Evolutionary conservation across 192 early-diverging fungal species (phyloP).

Genomic region (Powellomyces hirtus): DNA sequence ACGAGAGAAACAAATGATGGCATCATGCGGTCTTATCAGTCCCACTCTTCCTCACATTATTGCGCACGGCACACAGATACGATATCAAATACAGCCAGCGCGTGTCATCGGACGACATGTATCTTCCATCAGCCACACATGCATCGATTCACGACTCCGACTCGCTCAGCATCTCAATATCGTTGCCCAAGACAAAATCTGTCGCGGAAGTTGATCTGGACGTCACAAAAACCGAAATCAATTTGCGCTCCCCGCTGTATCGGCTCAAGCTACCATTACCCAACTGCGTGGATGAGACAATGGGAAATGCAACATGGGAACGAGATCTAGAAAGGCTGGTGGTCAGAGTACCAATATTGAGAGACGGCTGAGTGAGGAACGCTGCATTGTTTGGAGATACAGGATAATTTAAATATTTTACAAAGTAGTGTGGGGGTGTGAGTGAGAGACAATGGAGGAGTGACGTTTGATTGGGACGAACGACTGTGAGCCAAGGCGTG

Average conservation of each 20-base stretch:
- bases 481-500: too few relatives aligned
- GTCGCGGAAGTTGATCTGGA: conserved; percentile 9
- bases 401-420: too few relatives aligned
- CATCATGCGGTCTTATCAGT: background rate
- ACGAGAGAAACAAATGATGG: background rate
- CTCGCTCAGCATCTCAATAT: background rate
- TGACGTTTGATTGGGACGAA: too few relatives aligned
- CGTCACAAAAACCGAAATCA: background rate
- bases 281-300: background rate
- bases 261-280: conserved; percentile 11
- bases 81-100: conserved; percentile 5
- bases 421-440: too few relatives aligned
- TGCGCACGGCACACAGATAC: background rate
- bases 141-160: conserved; percentile 13
- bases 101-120: conserved; percentile 8
- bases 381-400: too few relatives aligned
- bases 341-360: conserved; percentile 7
- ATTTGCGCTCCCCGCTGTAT: conserved; percentile 10
- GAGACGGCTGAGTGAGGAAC: background rate
- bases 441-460: too few relatives aligned
- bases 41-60: background rate
- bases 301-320: conserved; percentile 14
- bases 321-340: background rate
- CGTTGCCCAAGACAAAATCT: background rate
- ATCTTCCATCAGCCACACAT: background rate